Evolutionary conservation across 805 yeast genomes (phyloP), one percentile per base, ranked within the genome.

Genomic region (Yarrowia divulgata): DNA sequence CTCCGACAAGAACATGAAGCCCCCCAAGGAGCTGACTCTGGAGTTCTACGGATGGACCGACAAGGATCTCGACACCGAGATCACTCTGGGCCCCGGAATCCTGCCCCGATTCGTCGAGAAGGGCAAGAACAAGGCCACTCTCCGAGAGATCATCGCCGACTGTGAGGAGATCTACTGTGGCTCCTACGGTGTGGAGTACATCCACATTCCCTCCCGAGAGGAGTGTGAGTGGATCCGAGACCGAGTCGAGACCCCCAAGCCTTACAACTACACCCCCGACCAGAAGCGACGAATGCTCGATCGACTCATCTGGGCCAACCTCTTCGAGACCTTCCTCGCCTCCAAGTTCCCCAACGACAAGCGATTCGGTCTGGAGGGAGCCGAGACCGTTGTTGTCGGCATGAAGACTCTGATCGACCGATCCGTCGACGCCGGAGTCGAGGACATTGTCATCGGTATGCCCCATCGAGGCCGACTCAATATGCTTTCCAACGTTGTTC

Each of bases 391-490:
- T 76, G 91, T 95, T 64, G 98, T 98, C 57, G 99, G 98, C 83
- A 89, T 95, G 85, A 95, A 95, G 84, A 90, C 97, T 63, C 80
- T 95, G 78, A 93, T 95, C 78, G 99, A 95, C 81, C 88, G 93
- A 73, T 86, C 97, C 55, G 98, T 93, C 64, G 81, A 76, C 52
- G 82, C 84, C 71, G 99, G 99, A 75, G 89, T 94, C 67, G 97
- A 93, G 81, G 98, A 94, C 79, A 88, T 95, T 71, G 96, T 94
- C 76, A 90, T 95, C 75, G 99, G 99, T 84, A 95, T 95, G 98
- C 98, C 99, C 68, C 99, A 95, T 82, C 91, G 99, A 86, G 99
- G 99, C 82, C 89, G 99, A 84, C 85, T 95, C 77, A 95, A 95
- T 81, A 93, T 95, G 89, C 87, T 95, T 81, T 92, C 98, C 71